phyloP scores from a whole-genome alignment of 2,329 filamentous ascomycete species.

The Phoma sp. region DNA sequence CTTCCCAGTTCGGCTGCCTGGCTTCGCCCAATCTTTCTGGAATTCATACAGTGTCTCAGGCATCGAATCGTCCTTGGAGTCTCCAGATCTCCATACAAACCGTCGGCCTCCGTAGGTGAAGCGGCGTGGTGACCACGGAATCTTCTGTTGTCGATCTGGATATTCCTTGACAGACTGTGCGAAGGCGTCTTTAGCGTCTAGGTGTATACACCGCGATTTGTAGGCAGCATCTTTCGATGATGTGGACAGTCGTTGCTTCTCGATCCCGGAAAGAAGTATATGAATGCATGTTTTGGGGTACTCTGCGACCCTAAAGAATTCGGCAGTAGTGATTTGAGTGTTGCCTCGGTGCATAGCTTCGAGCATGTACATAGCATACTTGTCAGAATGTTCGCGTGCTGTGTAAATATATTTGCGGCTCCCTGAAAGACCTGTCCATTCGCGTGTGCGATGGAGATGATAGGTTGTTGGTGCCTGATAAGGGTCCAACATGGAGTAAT shows the following conservation, averaged over 20 bases:
- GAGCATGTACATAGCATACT: constrained; percentile 46
- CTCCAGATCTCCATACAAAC: constrained; percentile 53
- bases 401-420: constrained; percentile 46
- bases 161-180: constrained; percentile 45
- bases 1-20: constrained; percentile 46
- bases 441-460: constrained; percentile 47
- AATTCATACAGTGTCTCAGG: constrained; percentile 48
- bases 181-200: constrained; percentile 38
- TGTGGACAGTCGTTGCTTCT: constrained; percentile 36
- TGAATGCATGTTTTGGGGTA: constrained; percentile 43
- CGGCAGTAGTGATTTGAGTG: constrained; percentile 43
- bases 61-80: constrained; percentile 56
- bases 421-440: constrained; percentile 44
- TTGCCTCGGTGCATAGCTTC: constrained; percentile 43
- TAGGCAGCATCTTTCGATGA: constrained; percentile 41
- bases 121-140: constrained; percentile 48
- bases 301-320: constrained; percentile 46
- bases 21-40: constrained; percentile 43
- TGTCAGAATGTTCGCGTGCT: constrained; percentile 45
- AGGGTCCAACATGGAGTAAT: constrained; percentile 44
- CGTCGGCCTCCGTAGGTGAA: constrained; percentile 46
- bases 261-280: constrained; percentile 44
- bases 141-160: constrained; percentile 45
- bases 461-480: constrained; percentile 41
- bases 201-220: constrained; percentile 45